Conservation (phyloP, 2,329 filamentous ascomycete genomes). For the Neocucurbitaria cava region DNA sequence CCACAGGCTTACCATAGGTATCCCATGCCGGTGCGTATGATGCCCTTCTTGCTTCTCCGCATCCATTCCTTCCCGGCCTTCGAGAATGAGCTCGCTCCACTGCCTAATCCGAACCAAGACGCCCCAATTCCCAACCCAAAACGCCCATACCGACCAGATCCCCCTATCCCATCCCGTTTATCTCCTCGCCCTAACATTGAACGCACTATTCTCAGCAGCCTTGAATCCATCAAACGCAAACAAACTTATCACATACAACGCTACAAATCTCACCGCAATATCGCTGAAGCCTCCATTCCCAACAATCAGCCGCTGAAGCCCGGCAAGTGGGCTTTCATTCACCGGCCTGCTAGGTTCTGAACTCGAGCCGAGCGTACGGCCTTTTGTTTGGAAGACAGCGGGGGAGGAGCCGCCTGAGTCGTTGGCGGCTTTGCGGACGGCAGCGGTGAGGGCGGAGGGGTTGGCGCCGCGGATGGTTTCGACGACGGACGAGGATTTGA, state of each 20-base stretch:
- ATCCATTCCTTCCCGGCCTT: too few relatives aligned
- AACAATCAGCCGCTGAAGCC: constrained; percentile 32
- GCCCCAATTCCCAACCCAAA: not conserved
- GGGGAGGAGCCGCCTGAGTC: constrained; percentile 47
- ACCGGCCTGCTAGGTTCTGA: constrained; percentile 33
- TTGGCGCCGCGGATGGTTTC: constrained; percentile 59
- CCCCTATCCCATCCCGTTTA: not conserved
- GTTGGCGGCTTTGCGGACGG: constrained; percentile 53
- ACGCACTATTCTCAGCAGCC: constrained; percentile 54
- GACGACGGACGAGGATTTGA: constrained; percentile 52
- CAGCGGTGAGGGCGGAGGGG: constrained; percentile 55
- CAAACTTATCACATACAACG: constrained; percentile 54
- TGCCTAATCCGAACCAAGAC: not conserved
- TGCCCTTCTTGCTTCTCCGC: too few relatives aligned
- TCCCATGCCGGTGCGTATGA: too few relatives aligned
- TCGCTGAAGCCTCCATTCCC: constrained; percentile 49
- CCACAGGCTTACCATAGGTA: too few relatives aligned
- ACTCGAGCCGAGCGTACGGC: constrained; percentile 51
- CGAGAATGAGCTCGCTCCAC: not conserved
- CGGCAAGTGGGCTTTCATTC: constrained; percentile 32
- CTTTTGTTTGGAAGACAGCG: constrained; percentile 50
- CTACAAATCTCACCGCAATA: constrained; percentile 54
- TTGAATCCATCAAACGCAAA: constrained; percentile 54
- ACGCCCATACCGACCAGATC: too few relatives aligned
- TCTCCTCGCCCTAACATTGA: constrained; percentile 46